Evolutionary conservation across 106 monocot species (phyloP).

Genomic region (Dendrobium catenatum): DNA sequence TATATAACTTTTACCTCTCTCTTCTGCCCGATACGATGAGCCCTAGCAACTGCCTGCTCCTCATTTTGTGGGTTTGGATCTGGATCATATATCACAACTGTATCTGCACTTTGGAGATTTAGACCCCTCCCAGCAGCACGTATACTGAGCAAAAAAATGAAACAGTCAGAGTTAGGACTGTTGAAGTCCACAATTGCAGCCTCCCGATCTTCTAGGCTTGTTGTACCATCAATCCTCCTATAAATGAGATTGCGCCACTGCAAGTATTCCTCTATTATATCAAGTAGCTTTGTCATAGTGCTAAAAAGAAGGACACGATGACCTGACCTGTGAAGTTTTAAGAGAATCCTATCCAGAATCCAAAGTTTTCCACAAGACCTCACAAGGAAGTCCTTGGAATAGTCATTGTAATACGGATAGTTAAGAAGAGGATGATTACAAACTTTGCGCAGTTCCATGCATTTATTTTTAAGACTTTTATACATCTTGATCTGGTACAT

Average conservation of each 20-base stretch:
- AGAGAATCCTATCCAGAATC: slow-evolving; percentile 91
- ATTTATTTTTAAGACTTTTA: slow-evolving; percentile 93
- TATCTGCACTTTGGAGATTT: slow-evolving; percentile 97
- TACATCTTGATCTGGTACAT: slow-evolving; percentile 74
- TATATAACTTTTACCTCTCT: slow-evolving; percentile 98
- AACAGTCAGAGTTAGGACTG: slow-evolving; percentile 64
- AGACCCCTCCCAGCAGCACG: slow-evolving; percentile 98
- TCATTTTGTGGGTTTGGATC: slow-evolving; percentile 99
- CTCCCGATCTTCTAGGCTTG: slow-evolving; percentile 88
- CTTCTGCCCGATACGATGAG: slow-evolving; percentile 91
- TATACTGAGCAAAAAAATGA: slow-evolving; percentile 96
- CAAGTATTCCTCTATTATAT: slow-evolving; percentile 93
- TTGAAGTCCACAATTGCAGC: slow-evolving; percentile 95
- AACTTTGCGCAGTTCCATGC: slow-evolving; percentile 91
- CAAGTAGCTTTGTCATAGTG: slow-evolving; percentile 98
- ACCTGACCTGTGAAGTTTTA: slow-evolving; percentile 92
- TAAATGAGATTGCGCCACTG: slow-evolving; percentile 84
- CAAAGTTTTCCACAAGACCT: slow-evolving; percentile 96
- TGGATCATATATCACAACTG: slow-evolving; percentile 96
- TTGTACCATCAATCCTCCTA: slow-evolving; percentile 92
- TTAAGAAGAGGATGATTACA: slow-evolving; percentile 93
- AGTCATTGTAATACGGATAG: slow-evolving; percentile 75
- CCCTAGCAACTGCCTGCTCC: slow-evolving; percentile 97
- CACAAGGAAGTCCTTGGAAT: slow-evolving; percentile 74
- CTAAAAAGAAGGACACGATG: slow-evolving; percentile 97